Evolutionary conservation across 2,329 filamentous ascomycete species (phyloP).

Genomic region (Exserohilum turcica): DNA sequence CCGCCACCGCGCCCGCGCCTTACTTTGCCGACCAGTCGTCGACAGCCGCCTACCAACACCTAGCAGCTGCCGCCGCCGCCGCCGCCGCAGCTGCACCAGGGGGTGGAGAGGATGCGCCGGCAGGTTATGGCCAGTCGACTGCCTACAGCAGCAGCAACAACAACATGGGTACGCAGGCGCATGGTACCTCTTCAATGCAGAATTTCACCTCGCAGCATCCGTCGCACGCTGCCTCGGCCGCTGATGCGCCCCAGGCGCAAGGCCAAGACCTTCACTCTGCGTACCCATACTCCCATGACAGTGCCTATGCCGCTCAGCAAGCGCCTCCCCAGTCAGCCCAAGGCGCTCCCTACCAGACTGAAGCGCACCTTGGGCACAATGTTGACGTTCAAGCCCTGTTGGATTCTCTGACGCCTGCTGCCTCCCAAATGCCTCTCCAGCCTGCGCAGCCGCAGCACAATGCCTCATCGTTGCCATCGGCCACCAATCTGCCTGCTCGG

Average conservation of each 20-base stretch:
- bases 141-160: constrained; percentile 15
- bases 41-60: constrained; percentile 26
- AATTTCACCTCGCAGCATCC: constrained; percentile 43
- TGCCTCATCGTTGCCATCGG: constrained; percentile 47
- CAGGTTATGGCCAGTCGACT: constrained; percentile 30
- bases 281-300: constrained; percentile 44
- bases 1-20: constrained; percentile 35
- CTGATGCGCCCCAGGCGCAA: constrained; percentile 43
- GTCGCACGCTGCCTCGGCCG: constrained; percentile 38
- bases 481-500: constrained; percentile 53
- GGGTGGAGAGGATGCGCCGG: constrained; percentile 27
- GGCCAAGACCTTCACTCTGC: constrained; percentile 37
- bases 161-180: constrained; percentile 37
- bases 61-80: constrained; percentile 32
- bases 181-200: constrained; percentile 48
- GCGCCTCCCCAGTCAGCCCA: constrained; percentile 37
- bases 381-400: constrained; percentile 55
- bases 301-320: constrained; percentile 40
- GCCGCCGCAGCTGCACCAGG: constrained; percentile 26
- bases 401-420: constrained; percentile 50
- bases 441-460: constrained; percentile 41
- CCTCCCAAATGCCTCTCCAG: constrained; percentile 36
- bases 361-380: constrained; percentile 36
- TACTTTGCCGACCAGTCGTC: constrained; percentile 38
- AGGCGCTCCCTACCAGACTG: constrained; percentile 35